phyloP scores from a whole-genome alignment of 2,329 filamentous ascomycete genomes.

The Lasiodiplodia hormozganensis region DNA sequence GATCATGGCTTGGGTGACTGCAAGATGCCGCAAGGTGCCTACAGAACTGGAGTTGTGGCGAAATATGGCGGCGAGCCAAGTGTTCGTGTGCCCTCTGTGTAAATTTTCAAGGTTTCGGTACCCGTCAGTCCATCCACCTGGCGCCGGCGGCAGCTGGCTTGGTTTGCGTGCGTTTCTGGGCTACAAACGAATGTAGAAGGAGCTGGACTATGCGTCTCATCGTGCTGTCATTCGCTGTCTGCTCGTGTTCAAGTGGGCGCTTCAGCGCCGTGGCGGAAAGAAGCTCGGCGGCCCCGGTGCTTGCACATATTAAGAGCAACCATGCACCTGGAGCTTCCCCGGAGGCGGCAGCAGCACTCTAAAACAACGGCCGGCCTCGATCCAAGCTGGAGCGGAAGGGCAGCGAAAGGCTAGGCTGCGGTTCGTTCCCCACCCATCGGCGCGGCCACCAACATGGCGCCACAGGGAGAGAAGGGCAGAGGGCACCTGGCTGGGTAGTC shows the following conservation, averaged over 20 bases:
- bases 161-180: not conserved
- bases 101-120: not conserved
- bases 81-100: not conserved
- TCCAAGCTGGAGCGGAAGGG: not conserved
- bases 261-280: not conserved
- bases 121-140: not conserved
- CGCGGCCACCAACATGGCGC: conserved; percentile 6
- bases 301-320: not conserved
- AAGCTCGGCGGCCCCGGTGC: not conserved
- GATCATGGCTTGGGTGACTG: not conserved
- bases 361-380: not conserved
- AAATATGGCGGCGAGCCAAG: not conserved
- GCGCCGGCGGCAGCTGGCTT: not conserved
- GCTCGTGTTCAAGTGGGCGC: not conserved
- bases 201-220: not conserved
- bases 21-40: no score
- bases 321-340: not conserved
- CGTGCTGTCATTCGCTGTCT: not conserved
- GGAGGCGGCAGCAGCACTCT: not conserved
- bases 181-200: not conserved
- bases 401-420: conserved; percentile 9
- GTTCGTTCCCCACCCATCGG: conserved; percentile 17
- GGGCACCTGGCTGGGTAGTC: not conserved
- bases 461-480: not conserved
- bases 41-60: not conserved